Evolutionary conservation across 2,329 filamentous ascomycete species (phyloP).

Genomic region (Neopestalotiopsis rosae): DNA sequence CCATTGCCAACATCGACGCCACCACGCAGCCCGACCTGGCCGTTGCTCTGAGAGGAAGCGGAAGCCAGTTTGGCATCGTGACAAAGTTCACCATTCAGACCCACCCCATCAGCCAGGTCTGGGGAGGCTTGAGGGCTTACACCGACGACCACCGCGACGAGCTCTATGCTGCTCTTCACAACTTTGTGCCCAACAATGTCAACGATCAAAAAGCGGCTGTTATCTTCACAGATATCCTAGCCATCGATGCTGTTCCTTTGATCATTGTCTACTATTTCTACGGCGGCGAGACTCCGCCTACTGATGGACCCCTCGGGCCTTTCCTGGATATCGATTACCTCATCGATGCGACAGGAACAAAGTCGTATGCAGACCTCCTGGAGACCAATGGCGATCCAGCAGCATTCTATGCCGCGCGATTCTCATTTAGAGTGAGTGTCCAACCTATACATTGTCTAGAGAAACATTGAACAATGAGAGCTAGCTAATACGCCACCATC

Average conservation of each 20-base stretch:
- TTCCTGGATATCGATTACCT: constrained; percentile 36
- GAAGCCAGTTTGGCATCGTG: constrained; percentile 38
- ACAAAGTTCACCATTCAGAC: constrained; percentile 38
- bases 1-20: constrained; percentile 31
- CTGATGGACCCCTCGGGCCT: constrained; percentile 33
- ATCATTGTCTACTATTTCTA: constrained; percentile 41
- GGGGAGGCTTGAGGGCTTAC: constrained; percentile 42
- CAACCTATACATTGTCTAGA: not conserved
- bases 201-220: constrained; percentile 36
- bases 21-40: constrained; percentile 29
- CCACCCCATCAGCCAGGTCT: constrained; percentile 38
- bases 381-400: constrained; percentile 24
- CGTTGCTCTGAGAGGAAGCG: constrained; percentile 34
- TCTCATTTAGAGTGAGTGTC: constrained; percentile 17
- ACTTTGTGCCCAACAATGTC: constrained; percentile 33
- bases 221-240: constrained; percentile 35
- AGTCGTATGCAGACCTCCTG: constrained; percentile 18
- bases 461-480: not conserved
- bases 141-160: constrained; percentile 29
- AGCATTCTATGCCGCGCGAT: constrained; percentile 22
- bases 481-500: not conserved
- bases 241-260: constrained; percentile 24
- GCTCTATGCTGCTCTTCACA: constrained; percentile 37
- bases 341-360: constrained; percentile 27
- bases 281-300: constrained; percentile 37